Base-by-base conservation (phyloP, 176 grass and related monocot species). In the Cenchrus purpureus region DNA sequence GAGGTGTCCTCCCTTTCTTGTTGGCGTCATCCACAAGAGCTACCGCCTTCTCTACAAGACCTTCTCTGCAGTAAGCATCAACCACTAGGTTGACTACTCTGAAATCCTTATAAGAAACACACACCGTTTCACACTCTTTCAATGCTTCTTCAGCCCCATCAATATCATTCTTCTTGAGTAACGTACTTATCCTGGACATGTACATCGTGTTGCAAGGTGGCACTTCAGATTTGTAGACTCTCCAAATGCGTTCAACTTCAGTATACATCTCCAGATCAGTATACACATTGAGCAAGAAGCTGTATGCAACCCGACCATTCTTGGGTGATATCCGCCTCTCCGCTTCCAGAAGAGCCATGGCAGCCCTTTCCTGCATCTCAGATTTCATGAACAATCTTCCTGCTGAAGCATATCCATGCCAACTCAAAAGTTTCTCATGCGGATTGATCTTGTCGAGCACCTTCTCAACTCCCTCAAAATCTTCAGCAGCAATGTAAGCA, bases 31-130 rank as follows among this genome's bases (percentile, higher is more conserved):
- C 68, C 10, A 94, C 77, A n/a, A 91, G 66, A 74, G 89, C 60
- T 89, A 82, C 77, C 57, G 92, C 92, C 72, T 91, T 94, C 34
- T 83, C 89, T 62, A 87, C 52, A 82, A 82, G 84, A 56, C 89
- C 89, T 71, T 85, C 70, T 52, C 10, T 69, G 68, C 92, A 91
- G 79, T 89, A 87, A 48, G 81, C 92, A 82, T 52, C 61, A n/a
- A 94, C 48, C 42, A 94, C 34, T 57, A 87, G 8, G 64, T 87
- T 91, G 31, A 63, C 25, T 72, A 89, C 20, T 48, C 79, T 73
- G 22, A 65, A 65, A 91, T 94, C 89, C 79, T 40, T 20, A 80
- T 85, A 67, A 62, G 59, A 13, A 58, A 20, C 9, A 75, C 15
- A 7, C 19, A 43, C 46, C 3, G 10, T 65, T 73, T 89, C 86